A percentile compares a stretch with the other conserved stretches of the same genome.
These are phyloP conservation scores for Liriodendron chinense DNA, from an alignment of 164 flowering plant species.

Conservation along the genomic window DNA sequence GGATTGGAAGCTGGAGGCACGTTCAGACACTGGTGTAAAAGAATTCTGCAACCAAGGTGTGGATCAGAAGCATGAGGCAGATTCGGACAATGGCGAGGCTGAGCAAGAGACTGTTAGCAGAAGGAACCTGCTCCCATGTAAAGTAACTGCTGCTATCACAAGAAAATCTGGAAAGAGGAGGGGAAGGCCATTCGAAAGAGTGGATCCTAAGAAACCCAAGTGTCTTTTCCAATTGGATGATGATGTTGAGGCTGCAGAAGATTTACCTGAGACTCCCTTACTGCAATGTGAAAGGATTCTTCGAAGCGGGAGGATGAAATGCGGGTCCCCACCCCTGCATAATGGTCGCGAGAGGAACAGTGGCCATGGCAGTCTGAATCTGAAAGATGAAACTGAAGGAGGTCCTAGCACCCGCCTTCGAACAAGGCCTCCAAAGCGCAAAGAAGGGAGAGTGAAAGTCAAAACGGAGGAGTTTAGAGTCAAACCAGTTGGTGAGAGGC, in stretches of 20 bases:
- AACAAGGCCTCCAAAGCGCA: conserved; percentile 44
- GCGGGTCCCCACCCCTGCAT: conserved; percentile 25
- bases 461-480: conserved; percentile 10
- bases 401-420: conserved; percentile 87
- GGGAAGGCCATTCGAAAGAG: conserved; percentile 32
- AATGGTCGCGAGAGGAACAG: conserved; percentile 15
- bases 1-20: conserved; percentile 37
- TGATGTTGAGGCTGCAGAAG: conserved; percentile 22
- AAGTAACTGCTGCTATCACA: conserved; percentile 12
- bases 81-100: conserved; percentile 21
- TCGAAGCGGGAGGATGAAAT: conserved; percentile 31
- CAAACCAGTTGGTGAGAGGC: conserved; percentile 37
- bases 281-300: conserved; percentile 19
- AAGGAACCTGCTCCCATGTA: conserved; percentile 2
- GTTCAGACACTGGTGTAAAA: conserved; percentile 21
- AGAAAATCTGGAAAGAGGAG: conserved; percentile 51
- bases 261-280: conserved; percentile 21
- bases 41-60: conserved; percentile 18
- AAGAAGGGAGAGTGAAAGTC: conserved; percentile 17
- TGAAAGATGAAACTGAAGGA: conserved; percentile 49
- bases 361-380: conserved; percentile 19
- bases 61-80: conserved; percentile 37
- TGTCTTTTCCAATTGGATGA: conserved; percentile 19
- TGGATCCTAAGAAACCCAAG: conserved; percentile 36
- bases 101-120: conserved; percentile 1